These are phyloP conservation scores for Stephania cephalantha DNA, from an alignment of 164 flowering plant species.

Conservation along the genomic window DNA sequence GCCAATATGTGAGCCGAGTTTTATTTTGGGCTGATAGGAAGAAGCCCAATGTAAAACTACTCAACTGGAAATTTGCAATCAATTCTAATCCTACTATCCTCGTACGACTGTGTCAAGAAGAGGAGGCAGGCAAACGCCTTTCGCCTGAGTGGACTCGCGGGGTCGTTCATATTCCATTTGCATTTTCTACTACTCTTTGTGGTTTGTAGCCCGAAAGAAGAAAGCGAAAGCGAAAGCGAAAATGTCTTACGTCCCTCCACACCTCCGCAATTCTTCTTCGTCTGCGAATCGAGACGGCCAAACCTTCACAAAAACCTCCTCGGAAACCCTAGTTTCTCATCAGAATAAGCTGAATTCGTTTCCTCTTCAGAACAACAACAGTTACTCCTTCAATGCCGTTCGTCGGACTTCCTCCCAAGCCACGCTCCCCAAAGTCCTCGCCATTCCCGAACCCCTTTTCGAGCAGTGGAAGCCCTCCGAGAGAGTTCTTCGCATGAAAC, in stretches of 20 bases:
- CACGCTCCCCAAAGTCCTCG: conserved; percentile 9
- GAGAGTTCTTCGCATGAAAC: conserved; percentile 27
- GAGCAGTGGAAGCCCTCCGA: conserved; percentile 44
- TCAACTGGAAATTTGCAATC: too few relatives aligned
- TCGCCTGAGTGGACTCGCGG: too few relatives aligned
- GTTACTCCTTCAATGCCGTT: conserved; percentile 9
- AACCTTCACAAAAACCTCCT: conserved; percentile 4
- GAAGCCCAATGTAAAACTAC: too few relatives aligned
- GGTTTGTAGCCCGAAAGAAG: too few relatives aligned
- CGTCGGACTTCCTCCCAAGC: conserved; percentile 18
- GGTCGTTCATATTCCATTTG: too few relatives aligned
- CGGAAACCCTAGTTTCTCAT: conserved; percentile 17
- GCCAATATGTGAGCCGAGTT: too few relatives aligned
- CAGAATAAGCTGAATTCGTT: conserved; percentile 14
- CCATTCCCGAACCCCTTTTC: conserved; percentile 28
- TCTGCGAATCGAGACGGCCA: background rate
- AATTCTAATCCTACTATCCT: too few relatives aligned
- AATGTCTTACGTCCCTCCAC: conserved; percentile 49
- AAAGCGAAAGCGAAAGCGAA: background rate
- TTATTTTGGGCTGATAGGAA: too few relatives aligned
- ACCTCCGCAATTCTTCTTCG: conserved; percentile 23
- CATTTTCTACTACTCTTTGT: too few relatives aligned
- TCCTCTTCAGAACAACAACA: conserved; percentile 1
- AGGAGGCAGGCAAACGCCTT: too few relatives aligned
- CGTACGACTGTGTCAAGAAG: too few relatives aligned